These are phyloP conservation scores for Dactylellina leptospora DNA, from an alignment of 2,329 filamentous ascomycete genomes.

Conservation along the genomic window DNA sequence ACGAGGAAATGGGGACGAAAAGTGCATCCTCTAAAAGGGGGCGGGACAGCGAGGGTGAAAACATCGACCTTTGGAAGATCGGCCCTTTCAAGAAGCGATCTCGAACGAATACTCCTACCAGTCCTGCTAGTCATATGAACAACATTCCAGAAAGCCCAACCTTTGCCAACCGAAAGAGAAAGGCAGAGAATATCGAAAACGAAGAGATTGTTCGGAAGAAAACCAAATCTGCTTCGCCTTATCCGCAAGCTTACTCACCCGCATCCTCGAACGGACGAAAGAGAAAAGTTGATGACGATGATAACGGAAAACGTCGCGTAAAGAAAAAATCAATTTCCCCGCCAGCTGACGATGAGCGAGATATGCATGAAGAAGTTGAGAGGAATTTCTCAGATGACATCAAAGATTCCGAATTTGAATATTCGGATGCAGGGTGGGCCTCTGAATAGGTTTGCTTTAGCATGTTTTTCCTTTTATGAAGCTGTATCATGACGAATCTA, in stretches of 20 bases:
- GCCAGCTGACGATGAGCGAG: background rate
- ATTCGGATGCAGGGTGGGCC: conserved; percentile 44
- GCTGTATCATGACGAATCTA: background rate
- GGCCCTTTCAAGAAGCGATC: conserved; percentile 3
- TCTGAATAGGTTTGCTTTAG: conserved; percentile 6
- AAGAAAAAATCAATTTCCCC: conserved; percentile 1
- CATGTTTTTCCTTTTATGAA: background rate
- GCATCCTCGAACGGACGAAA: background rate
- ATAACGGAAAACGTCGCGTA: background rate
- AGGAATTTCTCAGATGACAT: conserved; percentile 4
- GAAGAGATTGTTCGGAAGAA: background rate
- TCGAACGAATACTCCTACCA: background rate
- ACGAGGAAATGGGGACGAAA: no score
- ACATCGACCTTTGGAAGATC: no score
- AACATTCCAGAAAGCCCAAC: no score
- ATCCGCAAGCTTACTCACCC: background rate
- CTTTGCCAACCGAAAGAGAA: background rate
- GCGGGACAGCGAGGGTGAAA: no score
- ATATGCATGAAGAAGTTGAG: conserved; percentile 1
- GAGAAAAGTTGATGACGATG: background rate
- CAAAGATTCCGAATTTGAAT: conserved; percentile 40
- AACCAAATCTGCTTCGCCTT: conserved; percentile 1
- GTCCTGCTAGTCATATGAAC: no score
- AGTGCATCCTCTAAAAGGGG: no score
- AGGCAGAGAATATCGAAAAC: background rate